Evolutionary conservation across 2,329 filamentous ascomycete species (phyloP).

Genomic region (Epichloe glyceriae): DNA sequence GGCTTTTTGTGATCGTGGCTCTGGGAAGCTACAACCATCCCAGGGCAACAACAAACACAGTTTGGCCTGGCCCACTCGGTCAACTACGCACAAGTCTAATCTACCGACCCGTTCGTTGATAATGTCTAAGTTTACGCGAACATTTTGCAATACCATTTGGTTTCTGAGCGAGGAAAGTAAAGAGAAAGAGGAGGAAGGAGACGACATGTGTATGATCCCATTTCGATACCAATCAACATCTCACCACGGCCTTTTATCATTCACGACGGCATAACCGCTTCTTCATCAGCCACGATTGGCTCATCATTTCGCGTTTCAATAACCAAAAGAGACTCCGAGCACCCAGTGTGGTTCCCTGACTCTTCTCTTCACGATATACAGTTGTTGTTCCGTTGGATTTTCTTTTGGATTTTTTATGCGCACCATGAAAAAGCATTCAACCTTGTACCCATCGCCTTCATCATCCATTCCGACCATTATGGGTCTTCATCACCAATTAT

Average conservation of each 20-base stretch:
- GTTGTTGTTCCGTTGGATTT: not conserved
- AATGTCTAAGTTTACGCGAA: too few relatives aligned
- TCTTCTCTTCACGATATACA: not conserved
- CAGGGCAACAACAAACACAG: too few relatives aligned
- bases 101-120: too few relatives aligned
- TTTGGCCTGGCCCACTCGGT: not conserved
- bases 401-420: not conserved
- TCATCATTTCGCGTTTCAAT: not conserved
- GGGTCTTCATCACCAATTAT: too few relatives aligned
- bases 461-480: too few relatives aligned
- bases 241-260: not conserved
- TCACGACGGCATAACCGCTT: not conserved
- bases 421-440: too few relatives aligned
- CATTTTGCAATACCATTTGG: not conserved
- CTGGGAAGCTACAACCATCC: too few relatives aligned
- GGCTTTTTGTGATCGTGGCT: conserved; percentile 24
- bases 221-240: not conserved
- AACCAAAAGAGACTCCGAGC: not conserved
- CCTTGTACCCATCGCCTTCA: too few relatives aligned
- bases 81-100: too few relatives aligned
- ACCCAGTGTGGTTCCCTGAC: not conserved
- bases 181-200: not conserved
- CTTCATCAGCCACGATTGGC: not conserved
- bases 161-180: not conserved
- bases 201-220: not conserved